A percentile compares a stretch with the other conserved stretches of the same genome.
Evolutionary conservation across 2,329 filamentous ascomycete genomes (phyloP).

Genomic region (Plenodomus tracheiphilus): DNA sequence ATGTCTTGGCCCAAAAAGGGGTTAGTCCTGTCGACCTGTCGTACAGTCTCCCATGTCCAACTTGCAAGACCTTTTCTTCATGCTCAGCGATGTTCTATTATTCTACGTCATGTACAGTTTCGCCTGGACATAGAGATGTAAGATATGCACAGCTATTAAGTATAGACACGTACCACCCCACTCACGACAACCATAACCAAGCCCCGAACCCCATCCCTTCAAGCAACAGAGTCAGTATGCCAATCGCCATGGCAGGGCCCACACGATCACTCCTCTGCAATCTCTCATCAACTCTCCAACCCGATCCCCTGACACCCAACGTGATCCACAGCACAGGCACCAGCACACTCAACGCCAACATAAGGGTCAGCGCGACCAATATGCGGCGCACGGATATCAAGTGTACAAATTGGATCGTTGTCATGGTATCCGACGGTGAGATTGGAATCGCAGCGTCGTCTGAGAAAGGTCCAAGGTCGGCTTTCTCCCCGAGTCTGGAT

Average conservation of each 20-base stretch:
- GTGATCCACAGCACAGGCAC: slow-evolving; percentile 30
- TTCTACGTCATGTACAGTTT: neutral
- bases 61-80: too few species aligned
- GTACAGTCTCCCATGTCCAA: too few species aligned
- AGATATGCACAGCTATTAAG: neutral
- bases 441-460: neutral
- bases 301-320: slow-evolving; percentile 13
- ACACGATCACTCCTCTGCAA: slow-evolving; percentile 18
- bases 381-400: slow-evolving; percentile 20
- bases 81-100: neutral
- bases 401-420: slow-evolving; percentile 31
- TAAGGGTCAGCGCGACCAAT: slow-evolving; percentile 14
- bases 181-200: slow-evolving; percentile 13
- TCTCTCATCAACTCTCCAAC: slow-evolving; percentile 7
- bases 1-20: too few species aligned
- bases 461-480: neutral
- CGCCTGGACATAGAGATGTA: neutral
- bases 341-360: slow-evolving; percentile 16
- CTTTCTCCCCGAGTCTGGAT: neutral
- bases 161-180: neutral
- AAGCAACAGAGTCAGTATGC: slow-evolving; percentile 18
- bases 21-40: too few species aligned
- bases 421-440: slow-evolving; percentile 11
- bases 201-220: slow-evolving; percentile 17
- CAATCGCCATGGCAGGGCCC: slow-evolving; percentile 24